phyloP scores from a whole-genome alignment of 345 rosid genomes.

The Salix exigua region DNA sequence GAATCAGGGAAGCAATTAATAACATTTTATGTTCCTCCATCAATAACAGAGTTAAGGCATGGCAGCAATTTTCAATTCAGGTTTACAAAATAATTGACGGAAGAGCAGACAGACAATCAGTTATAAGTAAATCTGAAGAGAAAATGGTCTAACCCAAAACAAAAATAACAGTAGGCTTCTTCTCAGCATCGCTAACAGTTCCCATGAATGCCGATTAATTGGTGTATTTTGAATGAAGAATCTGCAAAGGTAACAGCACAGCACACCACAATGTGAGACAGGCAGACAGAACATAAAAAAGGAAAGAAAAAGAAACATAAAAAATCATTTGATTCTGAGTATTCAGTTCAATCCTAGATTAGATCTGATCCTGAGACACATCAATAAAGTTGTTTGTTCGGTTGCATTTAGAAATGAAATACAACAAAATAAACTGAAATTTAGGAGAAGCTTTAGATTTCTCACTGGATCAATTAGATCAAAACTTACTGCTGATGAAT shows the following conservation, averaged over 20 bases:
- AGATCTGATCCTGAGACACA: background rate
- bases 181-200: constrained; percentile 41
- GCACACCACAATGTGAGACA: background rate
- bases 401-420: no score
- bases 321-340: background rate
- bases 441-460: no score
- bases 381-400: no score
- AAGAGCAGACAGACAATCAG: background rate
- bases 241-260: background rate
- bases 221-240: background rate
- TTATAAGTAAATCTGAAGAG: background rate
- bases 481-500: no score
- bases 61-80: background rate
- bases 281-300: background rate
- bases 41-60: background rate
- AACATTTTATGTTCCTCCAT: background rate
- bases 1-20: background rate
- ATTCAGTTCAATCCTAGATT: background rate
- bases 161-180: constrained; percentile 74
- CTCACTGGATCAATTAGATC: no score
- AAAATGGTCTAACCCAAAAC: constrained; percentile 61
- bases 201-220: constrained; percentile 44
- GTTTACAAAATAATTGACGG: background rate
- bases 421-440: no score
- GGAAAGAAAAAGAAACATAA: background rate